Evolutionary conservation across 2,329 filamentous ascomycete species (phyloP), one percentile per base, ranked within the genome.

Genomic region (Blastomyces silverae): DNA sequence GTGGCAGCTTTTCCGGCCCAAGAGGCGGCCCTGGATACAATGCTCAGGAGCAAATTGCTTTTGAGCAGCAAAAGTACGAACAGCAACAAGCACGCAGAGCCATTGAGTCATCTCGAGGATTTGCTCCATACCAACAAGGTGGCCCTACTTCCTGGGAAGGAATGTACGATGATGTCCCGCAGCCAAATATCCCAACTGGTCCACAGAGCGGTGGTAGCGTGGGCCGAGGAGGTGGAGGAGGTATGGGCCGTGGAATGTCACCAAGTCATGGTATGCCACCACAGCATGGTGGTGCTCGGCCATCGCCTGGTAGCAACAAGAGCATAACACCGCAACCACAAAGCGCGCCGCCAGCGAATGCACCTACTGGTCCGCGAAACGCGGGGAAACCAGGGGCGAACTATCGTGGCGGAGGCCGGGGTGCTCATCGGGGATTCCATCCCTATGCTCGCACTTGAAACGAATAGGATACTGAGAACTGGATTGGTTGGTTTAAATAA

Each of bases 161-260:
- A 72, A 96, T 96, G 92, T 97, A 97, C 76, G 93, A 97, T 74
- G 93, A 97, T 75, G 90, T 92, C 1, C 92, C 92, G 20, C 91
- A 93, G 74, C 91, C 91, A 5, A 87, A 88, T 70, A 84, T 87
- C 64, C 80, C 81, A 69, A 80, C 79, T 20, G 83, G 80, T 58
- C 81, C 82, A 61, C 79, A 78, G 65, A 78, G 74, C n/a, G 77
- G 81, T 66, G 78, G 79, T 67, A 78, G 78, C 61, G 77, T 80
- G 65, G 75, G 71, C 58, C 72, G 73, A 10, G 70, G 76, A 62
- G 73, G 75, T 64, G 75, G 72, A 48, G 74, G 75, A 63, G 77
- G 79, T 65, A 75, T 79, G 61, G 78, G 77, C 71, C 77, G 72
- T 73, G 72, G 69, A 71, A 67, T 75, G 71, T 71, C 75, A 70